Base-by-base conservation (phyloP, 768 basidiomycete genomes). In the Russula dissimulans region DNA sequence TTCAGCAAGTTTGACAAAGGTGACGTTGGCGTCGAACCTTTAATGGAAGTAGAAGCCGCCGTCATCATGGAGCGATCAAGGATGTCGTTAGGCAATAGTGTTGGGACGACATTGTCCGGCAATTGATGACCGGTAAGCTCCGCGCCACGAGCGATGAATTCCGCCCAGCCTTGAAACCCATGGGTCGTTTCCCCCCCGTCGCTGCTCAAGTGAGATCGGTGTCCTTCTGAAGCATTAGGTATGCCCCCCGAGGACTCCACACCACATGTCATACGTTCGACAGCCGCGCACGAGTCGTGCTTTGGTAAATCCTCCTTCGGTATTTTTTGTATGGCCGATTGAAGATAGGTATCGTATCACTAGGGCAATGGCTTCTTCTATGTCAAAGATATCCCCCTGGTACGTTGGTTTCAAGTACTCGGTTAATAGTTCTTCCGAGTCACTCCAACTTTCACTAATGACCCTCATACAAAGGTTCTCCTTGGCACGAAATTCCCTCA, bases 91-190 rank as follows among this genome's bases (percentile, higher is more conserved):
- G 29, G 42, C 49, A 46, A 34, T 51, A 18, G 51, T n/a, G 4
- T 38, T 41, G 9, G 29, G n/a, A 43, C 10, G 36, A 54, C 31
- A 32, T 41, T 26, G 52, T 41, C 44, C 46, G 54, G 34, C 29
- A 39, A 45, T 54, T 17, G 42, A 31, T 56, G 60, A 38, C 50
- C 49, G 60, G 43, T 50, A 42, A 45, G 48, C 15, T 42, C 54
- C 54, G 54, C 55, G 48, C 49, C 44, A 46, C 49, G 60, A 42
- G 32, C 32, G 29, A 18, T 52, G 36, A n/a, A 46, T 10, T 31
- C 3, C 14, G 29, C 15, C 15, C 29, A 6, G 26, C 12, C 47
- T 9, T 15, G 45, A 34, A 34, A 55, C 38, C n/a, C 14, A n/a
- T 43, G 34, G 22, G 22, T 44, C 31, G 10, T 17, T 18, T 26